Evolutionary conservation across 768 basidiomycete genomes (phyloP).

Genomic region (Suillus weaverae): DNA sequence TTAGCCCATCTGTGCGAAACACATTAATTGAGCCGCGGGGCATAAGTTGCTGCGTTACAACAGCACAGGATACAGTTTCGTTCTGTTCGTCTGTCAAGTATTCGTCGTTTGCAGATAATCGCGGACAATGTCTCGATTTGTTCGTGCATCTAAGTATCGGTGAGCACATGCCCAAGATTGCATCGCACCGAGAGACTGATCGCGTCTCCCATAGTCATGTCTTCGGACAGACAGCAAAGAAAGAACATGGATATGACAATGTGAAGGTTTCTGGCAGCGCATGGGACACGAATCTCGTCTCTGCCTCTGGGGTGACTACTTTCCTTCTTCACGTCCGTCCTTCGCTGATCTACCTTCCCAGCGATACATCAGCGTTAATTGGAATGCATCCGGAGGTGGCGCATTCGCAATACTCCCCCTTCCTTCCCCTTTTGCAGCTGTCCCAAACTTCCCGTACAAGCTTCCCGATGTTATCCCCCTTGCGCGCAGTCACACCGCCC

Average conservation of each 20-base stretch:
- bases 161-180: constrained; percentile 35
- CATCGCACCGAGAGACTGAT: constrained; percentile 9
- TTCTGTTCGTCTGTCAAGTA: neutral
- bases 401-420: constrained; percentile 94
- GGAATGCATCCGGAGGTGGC: constrained; percentile 90
- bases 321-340: constrained; percentile 11
- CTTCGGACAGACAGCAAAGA: constrained; percentile 86
- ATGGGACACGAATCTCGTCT: constrained; percentile 94
- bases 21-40: too few relatives aligned
- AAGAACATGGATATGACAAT: constrained; percentile 78
- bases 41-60: too few relatives aligned
- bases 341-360: constrained; percentile 27
- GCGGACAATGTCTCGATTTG: constrained; percentile 75
- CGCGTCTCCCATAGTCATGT: constrained; percentile 63
- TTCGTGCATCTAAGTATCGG: constrained; percentile 86
- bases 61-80: neutral
- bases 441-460: constrained; percentile 63
- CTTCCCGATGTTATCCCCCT: constrained; percentile 92
- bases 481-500: constrained; percentile 80
- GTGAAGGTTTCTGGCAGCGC: constrained; percentile 86
- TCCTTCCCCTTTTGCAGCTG: constrained; percentile 64
- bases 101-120: neutral
- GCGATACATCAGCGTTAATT: constrained; percentile 91
- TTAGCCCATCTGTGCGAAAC: too few relatives aligned
- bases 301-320: constrained; percentile 72